These are phyloP conservation scores for Boletus sp. DNA, from an alignment of 1,284 basidiomycete species.

Conservation along the genomic window DNA sequence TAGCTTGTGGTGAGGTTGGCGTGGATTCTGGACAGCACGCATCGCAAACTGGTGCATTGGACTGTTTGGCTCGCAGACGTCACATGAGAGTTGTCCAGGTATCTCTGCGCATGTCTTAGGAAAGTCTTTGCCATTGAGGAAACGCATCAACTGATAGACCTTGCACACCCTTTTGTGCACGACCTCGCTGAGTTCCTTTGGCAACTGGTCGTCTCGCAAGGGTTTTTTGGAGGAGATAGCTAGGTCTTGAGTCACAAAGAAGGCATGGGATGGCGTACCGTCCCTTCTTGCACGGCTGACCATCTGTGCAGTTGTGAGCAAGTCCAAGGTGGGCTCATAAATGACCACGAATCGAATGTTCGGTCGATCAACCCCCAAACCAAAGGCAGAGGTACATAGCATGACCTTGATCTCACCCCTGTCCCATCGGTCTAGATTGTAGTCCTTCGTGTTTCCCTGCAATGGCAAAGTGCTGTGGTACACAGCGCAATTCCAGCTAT, in stretches of 20 bases:
- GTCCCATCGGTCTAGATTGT: background rate
- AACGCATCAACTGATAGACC: background rate
- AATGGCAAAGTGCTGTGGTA: too few species aligned
- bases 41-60: background rate
- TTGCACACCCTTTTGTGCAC: background rate
- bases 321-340: background rate
- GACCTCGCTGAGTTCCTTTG: background rate
- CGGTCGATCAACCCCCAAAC: background rate
- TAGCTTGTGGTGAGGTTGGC: rapidly evolving
- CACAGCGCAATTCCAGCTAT: too few species aligned
- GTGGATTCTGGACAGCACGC: background rate
- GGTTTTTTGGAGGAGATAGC: background rate
- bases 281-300: background rate
- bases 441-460: background rate
- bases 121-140: background rate
- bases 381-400: background rate
- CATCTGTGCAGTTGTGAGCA: background rate
- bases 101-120: background rate
- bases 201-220: background rate
- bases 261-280: background rate
- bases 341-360: background rate
- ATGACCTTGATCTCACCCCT: background rate
- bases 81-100: background rate
- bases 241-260: background rate
- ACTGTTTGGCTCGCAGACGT: background rate